Conservation (phyloP, 805 yeast genomes). For the Metschnikowia aberdeeniae region DNA sequence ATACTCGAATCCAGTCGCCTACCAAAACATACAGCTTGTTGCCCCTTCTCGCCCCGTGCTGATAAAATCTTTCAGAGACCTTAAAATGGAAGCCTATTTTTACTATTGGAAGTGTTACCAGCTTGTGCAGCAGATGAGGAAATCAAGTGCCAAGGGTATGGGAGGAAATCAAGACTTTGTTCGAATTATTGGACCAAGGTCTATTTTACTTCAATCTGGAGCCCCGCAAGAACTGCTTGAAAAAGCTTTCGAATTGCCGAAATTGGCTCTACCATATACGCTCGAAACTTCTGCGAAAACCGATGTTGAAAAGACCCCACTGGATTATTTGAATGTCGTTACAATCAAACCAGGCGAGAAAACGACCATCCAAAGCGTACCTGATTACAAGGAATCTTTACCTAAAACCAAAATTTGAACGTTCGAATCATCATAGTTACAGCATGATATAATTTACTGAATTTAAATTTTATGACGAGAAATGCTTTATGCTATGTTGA, state of each 20-base stretch:
- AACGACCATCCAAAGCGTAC: slow-evolving; percentile 42
- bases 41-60: slow-evolving; percentile 13
- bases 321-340: slow-evolving; percentile 48
- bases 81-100: slow-evolving; percentile 8
- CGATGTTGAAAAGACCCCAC: slow-evolving; percentile 19
- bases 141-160: slow-evolving; percentile 6
- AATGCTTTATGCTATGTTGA: slow-evolving; percentile 1
- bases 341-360: slow-evolving; percentile 38
- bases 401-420: slow-evolving; percentile 2
- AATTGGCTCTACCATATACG: slow-evolving; percentile 9
- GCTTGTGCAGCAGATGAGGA: neutral
- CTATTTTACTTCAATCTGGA: slow-evolving; percentile 45
- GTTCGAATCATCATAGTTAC: neutral
- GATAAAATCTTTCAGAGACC: slow-evolving; percentile 9
- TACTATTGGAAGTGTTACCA: slow-evolving; percentile 12
- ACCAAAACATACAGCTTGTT: slow-evolving; percentile 6
- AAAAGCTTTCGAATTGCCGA: slow-evolving; percentile 10
- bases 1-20: slow-evolving; percentile 11
- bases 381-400: slow-evolving; percentile 34
- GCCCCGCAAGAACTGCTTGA: slow-evolving; percentile 19
- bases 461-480: neutral
- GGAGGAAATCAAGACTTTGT: slow-evolving; percentile 43
- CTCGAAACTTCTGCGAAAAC: slow-evolving; percentile 12
- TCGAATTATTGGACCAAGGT: slow-evolving; percentile 53
- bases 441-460: neutral